These are phyloP conservation scores for Barnettozyma siamensis DNA, from an alignment of 805 yeast genomes.

Conservation along the genomic window DNA sequence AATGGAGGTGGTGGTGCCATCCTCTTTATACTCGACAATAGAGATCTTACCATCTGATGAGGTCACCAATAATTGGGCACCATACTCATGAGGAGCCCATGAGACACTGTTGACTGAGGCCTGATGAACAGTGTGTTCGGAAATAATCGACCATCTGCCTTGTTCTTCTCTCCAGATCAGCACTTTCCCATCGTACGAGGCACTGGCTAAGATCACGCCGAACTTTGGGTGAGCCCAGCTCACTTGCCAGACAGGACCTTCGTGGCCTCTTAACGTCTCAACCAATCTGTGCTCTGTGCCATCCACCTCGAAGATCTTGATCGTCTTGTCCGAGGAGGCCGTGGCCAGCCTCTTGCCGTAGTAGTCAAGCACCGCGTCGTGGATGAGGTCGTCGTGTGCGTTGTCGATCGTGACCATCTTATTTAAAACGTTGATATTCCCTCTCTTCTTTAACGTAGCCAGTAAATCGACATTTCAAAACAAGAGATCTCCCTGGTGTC, in stretches of 20 bases:
- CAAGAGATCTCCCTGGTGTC: too few species aligned
- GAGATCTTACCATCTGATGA: constrained; percentile 93
- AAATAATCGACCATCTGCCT: constrained; percentile 80
- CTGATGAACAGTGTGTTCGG: constrained; percentile 81
- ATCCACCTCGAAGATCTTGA: constrained; percentile 87
- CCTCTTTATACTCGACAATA: constrained; percentile 85
- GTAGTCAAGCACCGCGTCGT: constrained; percentile 95
- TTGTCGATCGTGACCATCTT: constrained; percentile 82
- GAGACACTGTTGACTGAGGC: constrained; percentile 91
- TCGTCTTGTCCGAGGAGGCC: constrained; percentile 93
- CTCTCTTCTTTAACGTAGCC: too few species aligned
- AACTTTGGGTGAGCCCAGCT: constrained; percentile 99
- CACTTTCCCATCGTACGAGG: constrained; percentile 93
- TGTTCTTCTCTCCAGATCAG: constrained; percentile 93
- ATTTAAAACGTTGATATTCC: too few species aligned
- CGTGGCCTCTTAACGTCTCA: constrained; percentile 88
- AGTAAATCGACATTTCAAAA: too few species aligned
- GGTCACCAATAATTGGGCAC: constrained; percentile 84
- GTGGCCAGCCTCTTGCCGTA: constrained; percentile 95
- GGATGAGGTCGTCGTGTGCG: constrained; percentile 89
- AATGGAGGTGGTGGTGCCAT: constrained; percentile 65
- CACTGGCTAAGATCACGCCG: constrained; percentile 89
- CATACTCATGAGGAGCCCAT: constrained; percentile 98
- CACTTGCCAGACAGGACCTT: constrained; percentile 98
- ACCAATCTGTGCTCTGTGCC: constrained; percentile 76